Percentiles rank a stretch among this genome's conserved stretches.
Evolutionary conservation across 2,329 filamentous ascomycete genomes (phyloP).

Genomic region (Penicillium italicum): DNA sequence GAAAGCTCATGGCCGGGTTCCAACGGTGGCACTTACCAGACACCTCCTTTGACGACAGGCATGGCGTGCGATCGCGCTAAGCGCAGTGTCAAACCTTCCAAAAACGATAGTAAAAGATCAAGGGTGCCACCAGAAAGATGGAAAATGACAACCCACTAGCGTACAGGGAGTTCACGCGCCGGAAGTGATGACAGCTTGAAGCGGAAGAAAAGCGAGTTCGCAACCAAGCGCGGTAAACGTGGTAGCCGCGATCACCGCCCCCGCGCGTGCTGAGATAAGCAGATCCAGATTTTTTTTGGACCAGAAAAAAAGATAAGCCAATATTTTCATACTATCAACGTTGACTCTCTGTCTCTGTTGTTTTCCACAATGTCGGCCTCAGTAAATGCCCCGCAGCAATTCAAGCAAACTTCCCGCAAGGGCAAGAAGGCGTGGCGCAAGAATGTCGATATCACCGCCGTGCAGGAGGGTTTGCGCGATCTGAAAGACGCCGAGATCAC

Average conservation of each 20-base stretch:
- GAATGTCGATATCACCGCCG: conserved; percentile 88
- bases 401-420: conserved; percentile 87
- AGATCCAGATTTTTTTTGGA: conserved; percentile 31
- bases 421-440: conserved; percentile 99
- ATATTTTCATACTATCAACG: conserved; percentile 11
- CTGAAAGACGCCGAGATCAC: conserved; percentile 86
- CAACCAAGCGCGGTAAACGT: conserved; percentile 26
- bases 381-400: conserved; percentile 65
- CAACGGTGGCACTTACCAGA: conserved; percentile 46
- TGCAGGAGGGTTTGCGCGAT: conserved; percentile 76
- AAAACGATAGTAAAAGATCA: background rate
- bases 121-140: conserved; percentile 12
- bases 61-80: conserved; percentile 41
- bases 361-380: conserved; percentile 33
- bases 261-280: conserved; percentile 32
- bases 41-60: conserved; percentile 64
- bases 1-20: background rate
- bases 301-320: conserved; percentile 25
- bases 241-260: conserved; percentile 17
- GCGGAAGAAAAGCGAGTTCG: conserved; percentile 27
- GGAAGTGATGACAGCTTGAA: conserved; percentile 15
- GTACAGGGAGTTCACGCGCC: conserved; percentile 22
- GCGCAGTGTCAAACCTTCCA: background rate
- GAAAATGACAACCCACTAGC: conserved; percentile 15
- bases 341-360: conserved; percentile 3